A percentile compares a stretch with the other conserved stretches of the same genome.
Evolutionary conservation across 805 yeast species (phyloP).

Genomic region (Pichia occidentalis): DNA sequence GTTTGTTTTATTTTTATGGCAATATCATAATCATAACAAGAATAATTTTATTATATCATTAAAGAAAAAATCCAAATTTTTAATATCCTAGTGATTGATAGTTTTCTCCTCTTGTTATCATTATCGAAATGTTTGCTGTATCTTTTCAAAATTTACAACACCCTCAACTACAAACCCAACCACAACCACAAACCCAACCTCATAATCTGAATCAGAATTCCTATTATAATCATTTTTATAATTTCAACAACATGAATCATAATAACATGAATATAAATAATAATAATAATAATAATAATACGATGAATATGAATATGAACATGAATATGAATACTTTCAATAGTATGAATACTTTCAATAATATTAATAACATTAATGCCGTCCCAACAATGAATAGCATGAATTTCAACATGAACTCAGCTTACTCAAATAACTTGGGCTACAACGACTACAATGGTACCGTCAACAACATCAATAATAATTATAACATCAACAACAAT

Average conservation of each 20-base stretch:
- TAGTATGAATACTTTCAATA: slow-evolving; percentile 1
- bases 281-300: no score
- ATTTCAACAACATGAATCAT: not conserved
- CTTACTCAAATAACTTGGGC: not conserved
- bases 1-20: not conserved
- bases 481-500: not conserved
- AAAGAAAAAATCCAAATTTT: no score
- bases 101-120: no score
- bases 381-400: slow-evolving; percentile 1
- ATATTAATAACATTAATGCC: slow-evolving; percentile 1
- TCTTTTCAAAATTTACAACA: no score
- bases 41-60: no score
- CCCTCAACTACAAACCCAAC: slow-evolving; percentile 1
- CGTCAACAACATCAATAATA: not conserved
- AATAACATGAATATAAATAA: not conserved
- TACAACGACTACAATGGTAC: not conserved
- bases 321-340: not conserved
- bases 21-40: no score
- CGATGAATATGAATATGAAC: slow-evolving; percentile 1
- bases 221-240: not conserved
- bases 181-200: not conserved
- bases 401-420: not conserved
- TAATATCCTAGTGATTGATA: no score
- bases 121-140: no score
- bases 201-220: not conserved